Evolutionary conservation across 2,329 filamentous ascomycete genomes (phyloP), one percentile per base, ranked within the genome.

Genomic region (Colletotrichum orbiculare): DNA sequence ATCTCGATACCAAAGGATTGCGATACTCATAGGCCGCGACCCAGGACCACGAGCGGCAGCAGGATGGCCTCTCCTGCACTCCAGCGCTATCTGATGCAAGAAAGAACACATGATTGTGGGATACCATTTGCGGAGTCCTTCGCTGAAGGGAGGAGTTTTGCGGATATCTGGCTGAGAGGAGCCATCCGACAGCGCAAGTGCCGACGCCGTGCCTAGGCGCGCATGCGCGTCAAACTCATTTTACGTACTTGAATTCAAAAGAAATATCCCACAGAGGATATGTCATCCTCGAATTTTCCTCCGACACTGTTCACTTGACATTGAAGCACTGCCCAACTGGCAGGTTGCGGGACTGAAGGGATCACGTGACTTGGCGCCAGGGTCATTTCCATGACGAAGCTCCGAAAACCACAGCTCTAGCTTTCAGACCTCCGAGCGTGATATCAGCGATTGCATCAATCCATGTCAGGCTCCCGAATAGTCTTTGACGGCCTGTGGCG

Each of bases 401-500:
- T 52, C 58, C 41, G 46, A 53, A 56, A 56, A 47, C 17, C 55
- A n/a, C 52, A 39, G 47, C 47, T 49, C 6, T 9, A 50, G 59
- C 45, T 54, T 15, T 8, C 25, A 37, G 10, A 38, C 34, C 8
- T 11, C 17, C 35, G n/a, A 49, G 17, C 50, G 45, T 37, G 58
- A 45, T 37, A 37, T 35, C 15, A 9, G 37, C 7, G n/a, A 54
- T 54, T 50, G n/a, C 25, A 33, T 39, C n/a, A 56, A 52, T 68
- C 25, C 67, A 82, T 82, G 79, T 71, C 74, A 45, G 70, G 73
- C 61, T 70, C 75, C 53, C 77, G 77, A 67, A 70, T 83, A 54
- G 73, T 80, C 2, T 72, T 82, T 41, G 88, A 91, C 73, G 86
- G 87, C 66, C 81, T 91, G 49, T 89, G 87, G 86, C 85, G 85